Base-by-base conservation (phyloP, 306 rosid genomes). In the Glycine tomentella region DNA sequence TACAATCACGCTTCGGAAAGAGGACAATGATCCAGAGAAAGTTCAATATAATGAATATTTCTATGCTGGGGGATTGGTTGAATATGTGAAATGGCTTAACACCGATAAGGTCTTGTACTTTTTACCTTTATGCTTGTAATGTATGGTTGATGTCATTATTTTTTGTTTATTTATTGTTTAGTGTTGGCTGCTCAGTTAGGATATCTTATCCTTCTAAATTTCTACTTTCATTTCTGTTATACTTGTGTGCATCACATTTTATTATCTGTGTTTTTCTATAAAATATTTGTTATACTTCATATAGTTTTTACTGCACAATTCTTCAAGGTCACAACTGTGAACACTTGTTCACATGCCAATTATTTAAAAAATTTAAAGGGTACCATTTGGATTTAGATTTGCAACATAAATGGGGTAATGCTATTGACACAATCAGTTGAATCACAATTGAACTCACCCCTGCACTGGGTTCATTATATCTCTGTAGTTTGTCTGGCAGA, bases 1-100 rank as follows among this genome's bases (percentile, higher is more conserved):
- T 63, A 90, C 91, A 17, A 93, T 95, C 58, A 76, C 86, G 4
- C 96, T 93, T 42, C 84, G 46, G 69, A 92, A 91, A 85, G 99
- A 95, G 80, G 93, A 91, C 78, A 76, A 40, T 50, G 93, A 95
- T 90, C 90, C 91, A 13, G 93, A 86, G 31, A 95, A 88, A 81
- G 77, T 36, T 70, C 95, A 80, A 77, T 83, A 64, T 81, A 88
- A 90, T 76, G 94, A 89, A 83, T 95, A 91, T 89, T 93, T 84
- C 84, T 93, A 90, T 82, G 99, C 95, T 7, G 99, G 98, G 56
- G 99, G 99, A 42, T 83, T 95, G 88, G 86, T 87, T 84, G 99
- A 95, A 86, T 95, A 95, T 88, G 99, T 95, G 84, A 84, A 70
- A 57, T 95, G 97, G 98, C 90, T 95, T 40, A 95, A 95, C 81